A percentile compares a stretch with the other conserved stretches of the same genome.
These are phyloP conservation scores for Umbelopsis vinacea DNA, from an alignment of 192 early-diverging fungal species.

Conservation along the genomic window DNA sequence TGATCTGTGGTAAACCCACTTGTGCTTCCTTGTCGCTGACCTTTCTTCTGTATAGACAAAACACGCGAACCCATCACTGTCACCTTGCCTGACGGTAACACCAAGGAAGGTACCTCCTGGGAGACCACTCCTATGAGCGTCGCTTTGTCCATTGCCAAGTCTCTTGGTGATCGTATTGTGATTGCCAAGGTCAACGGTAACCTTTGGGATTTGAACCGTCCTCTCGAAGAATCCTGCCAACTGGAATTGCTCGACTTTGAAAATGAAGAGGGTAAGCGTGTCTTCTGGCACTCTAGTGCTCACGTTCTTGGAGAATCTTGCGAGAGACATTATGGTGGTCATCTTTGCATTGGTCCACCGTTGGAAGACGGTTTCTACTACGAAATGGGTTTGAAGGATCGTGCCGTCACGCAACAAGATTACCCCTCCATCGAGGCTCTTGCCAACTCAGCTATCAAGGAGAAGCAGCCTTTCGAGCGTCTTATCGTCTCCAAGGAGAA, in stretches of 20 bases:
- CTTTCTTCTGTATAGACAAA: conserved; percentile 51
- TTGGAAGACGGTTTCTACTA: conserved; percentile 96
- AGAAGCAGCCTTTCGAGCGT: conserved; percentile 95
- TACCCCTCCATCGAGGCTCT: conserved; percentile 88
- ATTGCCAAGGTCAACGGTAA: conserved; percentile 93
- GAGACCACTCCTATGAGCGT: conserved; percentile 96
- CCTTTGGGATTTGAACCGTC: conserved; percentile 89
- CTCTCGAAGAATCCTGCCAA: conserved; percentile 77
- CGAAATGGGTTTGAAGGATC: conserved; percentile 86
- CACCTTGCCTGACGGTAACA: conserved; percentile 87
- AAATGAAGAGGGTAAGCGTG: conserved; percentile 86
- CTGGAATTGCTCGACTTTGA: conserved; percentile 97
- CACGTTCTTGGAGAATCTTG: conserved; percentile 97
- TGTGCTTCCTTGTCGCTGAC: not conserved
- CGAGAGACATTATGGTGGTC: conserved; percentile 97
- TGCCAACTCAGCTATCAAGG: conserved; percentile 86
- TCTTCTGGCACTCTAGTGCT: conserved; percentile 99
- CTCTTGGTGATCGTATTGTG: conserved; percentile 85
- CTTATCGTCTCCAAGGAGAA: conserved; percentile 86
- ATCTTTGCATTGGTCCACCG: conserved; percentile 96
- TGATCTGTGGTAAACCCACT: not conserved
- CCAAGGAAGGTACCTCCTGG: conserved; percentile 83
- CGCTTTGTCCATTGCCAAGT: conserved; percentile 87
- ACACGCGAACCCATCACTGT: conserved; percentile 79
- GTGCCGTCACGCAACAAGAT: conserved; percentile 79